Base-by-base conservation (phyloP, 225 moss, liverwort and hornwort species). In the Physcomitrellopsis africana region DNA sequence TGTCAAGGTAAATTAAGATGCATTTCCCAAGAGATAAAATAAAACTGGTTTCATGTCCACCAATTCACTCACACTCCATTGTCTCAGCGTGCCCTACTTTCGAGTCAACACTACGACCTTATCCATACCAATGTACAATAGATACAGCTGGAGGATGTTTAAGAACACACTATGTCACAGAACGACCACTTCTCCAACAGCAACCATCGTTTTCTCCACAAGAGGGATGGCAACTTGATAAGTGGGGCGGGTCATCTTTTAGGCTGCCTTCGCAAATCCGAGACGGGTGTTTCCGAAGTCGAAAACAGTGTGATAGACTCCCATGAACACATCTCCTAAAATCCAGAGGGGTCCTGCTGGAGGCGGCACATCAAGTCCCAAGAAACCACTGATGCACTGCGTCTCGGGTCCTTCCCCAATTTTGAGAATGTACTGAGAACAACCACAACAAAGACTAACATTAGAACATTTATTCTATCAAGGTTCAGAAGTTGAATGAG, bases 291-390 rank as follows among this genome's bases (percentile, higher is more conserved):
- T 90, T 74, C 94, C 96, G 53, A 24, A 91, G 68, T 97, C 96
- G 20, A 97, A 97, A 52, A 92, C 88, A 17, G 96, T 97, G 62
- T 97, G 96, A 42, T 97, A 97, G 0, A 86, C 91, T 59, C 96
- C 96, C 96, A 97, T 97, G 63, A 94, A 97, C 16, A 94, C 87
- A 68, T 97, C 96, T 59, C 96, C 96, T 80, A 97, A 75, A 60
- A 97, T 97, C 94, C 96, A 97, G 26, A 97, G 83, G 13, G 96
- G 96, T 61, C 96, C 96, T 73, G 85, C 75, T 0, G 94, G 96
- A 61, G 89, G 85, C 68, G 96, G 94, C 24, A 94, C 81, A 81
- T 97, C 94, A 9, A 97, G 81, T 22, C 96, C 94, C 63, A 94
- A 72, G 70, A 97, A 97, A 68, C 96, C 96, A 81, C 94, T 97